Conservation (phyloP, 2,329 filamentous ascomycete genomes). For the Colletotrichum simmondsii region DNA sequence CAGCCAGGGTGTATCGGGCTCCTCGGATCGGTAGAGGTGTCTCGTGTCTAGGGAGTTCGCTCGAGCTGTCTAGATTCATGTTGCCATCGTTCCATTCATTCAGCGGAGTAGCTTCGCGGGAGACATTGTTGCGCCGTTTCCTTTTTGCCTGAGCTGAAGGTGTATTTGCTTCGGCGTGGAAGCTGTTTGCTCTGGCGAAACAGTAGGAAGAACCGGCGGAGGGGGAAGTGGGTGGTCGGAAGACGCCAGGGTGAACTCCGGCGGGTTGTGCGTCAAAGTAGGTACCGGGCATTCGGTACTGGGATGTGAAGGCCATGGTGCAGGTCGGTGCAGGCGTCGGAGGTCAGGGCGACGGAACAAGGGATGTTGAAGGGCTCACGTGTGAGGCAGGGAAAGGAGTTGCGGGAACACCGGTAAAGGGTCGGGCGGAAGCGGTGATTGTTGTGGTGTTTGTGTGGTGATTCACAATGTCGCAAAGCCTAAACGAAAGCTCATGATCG, state of each 20-base stretch:
- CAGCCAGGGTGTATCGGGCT: constrained; percentile 61
- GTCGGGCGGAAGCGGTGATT: background rate
- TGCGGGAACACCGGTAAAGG: background rate
- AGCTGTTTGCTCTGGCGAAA: constrained; percentile 49
- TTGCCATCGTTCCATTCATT: constrained; percentile 44
- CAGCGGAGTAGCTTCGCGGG: constrained; percentile 46
- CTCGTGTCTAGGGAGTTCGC: constrained; percentile 35
- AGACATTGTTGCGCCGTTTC: constrained; percentile 50
- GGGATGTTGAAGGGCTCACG: background rate
- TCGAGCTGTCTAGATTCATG: constrained; percentile 42
- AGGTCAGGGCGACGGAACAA: background rate
- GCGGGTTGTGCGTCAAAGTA: constrained; percentile 46
- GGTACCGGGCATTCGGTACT: constrained; percentile 46
- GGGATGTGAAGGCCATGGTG: constrained; percentile 44
- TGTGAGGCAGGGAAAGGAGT: background rate
- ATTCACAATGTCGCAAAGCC: constrained; percentile 28
- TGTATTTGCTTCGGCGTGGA: constrained; percentile 49
- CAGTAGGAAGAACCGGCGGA: constrained; percentile 38
- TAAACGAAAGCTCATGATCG: constrained; percentile 25
- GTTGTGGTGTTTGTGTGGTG: constrained; percentile 2
- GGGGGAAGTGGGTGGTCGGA: constrained; percentile 55
- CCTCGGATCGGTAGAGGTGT: constrained; percentile 22
- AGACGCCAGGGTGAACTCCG: constrained; percentile 57
- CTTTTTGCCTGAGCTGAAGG: constrained; percentile 54
- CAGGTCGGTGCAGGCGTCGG: background rate